These are phyloP conservation scores for Gliomastix tumulicola DNA, from an alignment of 2,329 filamentous ascomycete species.

Conservation along the genomic window DNA sequence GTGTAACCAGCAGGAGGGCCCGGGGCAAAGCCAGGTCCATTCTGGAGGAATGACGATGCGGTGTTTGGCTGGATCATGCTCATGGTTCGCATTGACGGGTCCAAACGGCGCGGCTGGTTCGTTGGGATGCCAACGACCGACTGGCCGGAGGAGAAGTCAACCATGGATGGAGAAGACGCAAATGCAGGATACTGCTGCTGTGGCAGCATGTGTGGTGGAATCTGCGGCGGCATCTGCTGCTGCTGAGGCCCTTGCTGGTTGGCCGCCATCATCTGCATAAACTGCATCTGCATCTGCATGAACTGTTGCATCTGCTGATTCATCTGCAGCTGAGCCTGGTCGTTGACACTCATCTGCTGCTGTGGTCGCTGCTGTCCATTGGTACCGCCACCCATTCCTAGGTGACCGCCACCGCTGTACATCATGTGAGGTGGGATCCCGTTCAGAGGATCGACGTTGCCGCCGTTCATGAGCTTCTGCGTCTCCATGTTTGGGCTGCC, in stretches of 20 bases:
- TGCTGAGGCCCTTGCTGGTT: constrained; percentile 19
- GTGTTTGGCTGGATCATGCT: constrained; percentile 73
- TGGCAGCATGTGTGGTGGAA: constrained; percentile 9
- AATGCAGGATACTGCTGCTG: constrained; percentile 16
- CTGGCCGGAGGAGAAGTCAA: constrained; percentile 33
- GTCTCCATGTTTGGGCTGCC: constrained; percentile 66
- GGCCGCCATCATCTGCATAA: constrained; percentile 73
- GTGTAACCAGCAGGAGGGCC: constrained; percentile 57
- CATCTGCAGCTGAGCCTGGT: constrained; percentile 74
- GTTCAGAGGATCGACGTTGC: constrained; percentile 38
- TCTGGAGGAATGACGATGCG: constrained; percentile 47
- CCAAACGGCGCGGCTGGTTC: constrained; percentile 34
- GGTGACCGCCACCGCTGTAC: constrained; percentile 22
- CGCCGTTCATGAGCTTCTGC: constrained; percentile 27
- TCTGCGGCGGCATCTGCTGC: constrained; percentile 18
- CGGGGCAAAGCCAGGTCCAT: constrained; percentile 18
- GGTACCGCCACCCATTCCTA: no score
- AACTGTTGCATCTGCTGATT: constrained; percentile 79
- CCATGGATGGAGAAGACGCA: constrained; percentile 30
- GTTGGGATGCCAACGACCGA: constrained; percentile 40
- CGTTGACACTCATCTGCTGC: constrained; percentile 46
- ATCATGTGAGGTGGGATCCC: constrained; percentile 39
- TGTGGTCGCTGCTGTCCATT: constrained; percentile 33
- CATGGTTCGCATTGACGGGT: constrained; percentile 59
- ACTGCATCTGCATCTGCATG: constrained; percentile 93